A percentile compares a stretch with the other conserved stretches of the same genome.
phyloP scores from a whole-genome alignment of 345 rosid species.

The Raphanus raphanistrum region DNA sequence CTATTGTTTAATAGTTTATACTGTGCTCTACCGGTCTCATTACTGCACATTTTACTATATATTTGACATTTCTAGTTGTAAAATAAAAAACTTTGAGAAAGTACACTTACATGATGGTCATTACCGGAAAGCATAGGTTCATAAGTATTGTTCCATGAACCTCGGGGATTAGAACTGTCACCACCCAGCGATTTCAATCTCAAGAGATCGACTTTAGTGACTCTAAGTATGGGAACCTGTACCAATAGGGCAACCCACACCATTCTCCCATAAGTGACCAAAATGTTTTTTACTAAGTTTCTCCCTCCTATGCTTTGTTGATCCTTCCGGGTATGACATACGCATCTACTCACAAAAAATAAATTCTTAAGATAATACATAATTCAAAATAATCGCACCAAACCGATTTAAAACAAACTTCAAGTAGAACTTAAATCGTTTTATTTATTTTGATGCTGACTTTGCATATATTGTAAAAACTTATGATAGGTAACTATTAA shows the following conservation, averaged over 20 bases:
- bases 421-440: background rate
- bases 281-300: background rate
- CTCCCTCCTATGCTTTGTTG: background rate
- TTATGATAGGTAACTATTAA: background rate
- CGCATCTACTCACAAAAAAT: background rate
- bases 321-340: background rate
- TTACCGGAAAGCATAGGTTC: background rate
- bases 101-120: background rate
- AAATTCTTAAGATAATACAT: no score
- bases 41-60: no score
- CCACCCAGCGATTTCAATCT: background rate
- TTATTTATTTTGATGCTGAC: background rate
- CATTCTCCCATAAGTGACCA: slow-evolving; percentile 17
- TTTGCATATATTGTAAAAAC: background rate
- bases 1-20: no score
- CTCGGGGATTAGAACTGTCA: background rate
- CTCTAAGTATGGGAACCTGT: slow-evolving; percentile 10
- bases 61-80: background rate
- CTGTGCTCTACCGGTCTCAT: no score
- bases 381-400: background rate
- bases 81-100: background rate
- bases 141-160: slow-evolving; percentile 6
- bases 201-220: background rate
- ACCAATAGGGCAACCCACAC: background rate
- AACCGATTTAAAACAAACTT: background rate